Evolutionary conservation across 225 moss, liverwort and hornwort species (phyloP).

Genomic region (Sphagnum contortum): DNA sequence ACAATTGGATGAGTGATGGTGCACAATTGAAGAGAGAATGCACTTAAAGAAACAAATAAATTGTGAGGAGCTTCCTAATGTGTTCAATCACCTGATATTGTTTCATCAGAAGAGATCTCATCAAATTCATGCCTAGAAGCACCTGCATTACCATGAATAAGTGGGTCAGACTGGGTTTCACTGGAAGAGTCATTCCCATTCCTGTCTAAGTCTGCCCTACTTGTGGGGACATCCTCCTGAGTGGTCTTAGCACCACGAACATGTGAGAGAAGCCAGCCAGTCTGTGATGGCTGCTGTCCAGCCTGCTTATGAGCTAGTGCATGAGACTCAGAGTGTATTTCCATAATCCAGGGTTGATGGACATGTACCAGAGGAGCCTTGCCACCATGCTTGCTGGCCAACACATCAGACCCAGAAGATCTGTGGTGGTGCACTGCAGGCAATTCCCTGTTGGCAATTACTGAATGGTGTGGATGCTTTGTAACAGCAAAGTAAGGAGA

Average conservation of each 20-base stretch:
- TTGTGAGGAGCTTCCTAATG: conserved; percentile 18
- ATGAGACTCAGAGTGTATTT: no score
- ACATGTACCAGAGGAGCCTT: no score
- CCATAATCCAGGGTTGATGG: no score
- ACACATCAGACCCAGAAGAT: conserved; percentile 2
- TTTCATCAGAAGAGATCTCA: conserved; percentile 93
- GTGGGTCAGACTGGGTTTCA: conserved; percentile 90
- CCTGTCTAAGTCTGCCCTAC: conserved; percentile 21
- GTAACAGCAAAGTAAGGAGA: no score
- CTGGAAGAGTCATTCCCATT: conserved; percentile 70
- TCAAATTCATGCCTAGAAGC: conserved; percentile 49
- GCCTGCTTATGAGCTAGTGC: neutral
- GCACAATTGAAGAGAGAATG: no score
- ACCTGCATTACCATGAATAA: conserved; percentile 57
- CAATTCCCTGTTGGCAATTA: conserved; percentile 1
- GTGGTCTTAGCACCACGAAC: conserved; percentile 20
- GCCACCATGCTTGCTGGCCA: conserved; percentile 7
- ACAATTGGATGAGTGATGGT: no score
- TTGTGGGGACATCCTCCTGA: conserved; percentile 4
- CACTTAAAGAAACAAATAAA: no score
- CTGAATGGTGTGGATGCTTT: no score
- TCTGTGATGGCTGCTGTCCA: conserved; percentile 15
- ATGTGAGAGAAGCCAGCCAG: conserved; percentile 29
- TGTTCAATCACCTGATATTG: conserved; percentile 88
- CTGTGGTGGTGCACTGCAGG: conserved; percentile 4